Conservation (phyloP, 768 basidiomycete species). For the Boletus rufocinnamomeus region DNA sequence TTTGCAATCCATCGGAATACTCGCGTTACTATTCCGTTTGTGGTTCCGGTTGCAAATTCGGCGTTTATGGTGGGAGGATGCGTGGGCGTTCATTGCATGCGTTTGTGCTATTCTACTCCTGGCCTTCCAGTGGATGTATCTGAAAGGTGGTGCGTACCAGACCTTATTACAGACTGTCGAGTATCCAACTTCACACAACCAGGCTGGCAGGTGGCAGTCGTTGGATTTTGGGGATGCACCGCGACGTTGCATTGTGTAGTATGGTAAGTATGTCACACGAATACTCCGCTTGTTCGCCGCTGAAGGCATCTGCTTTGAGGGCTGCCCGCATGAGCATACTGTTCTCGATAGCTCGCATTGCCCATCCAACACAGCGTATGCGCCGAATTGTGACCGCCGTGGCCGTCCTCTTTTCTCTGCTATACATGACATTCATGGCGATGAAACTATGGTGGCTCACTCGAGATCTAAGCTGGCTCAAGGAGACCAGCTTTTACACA, state of each 20-base stretch:
- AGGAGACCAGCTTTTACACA: not conserved
- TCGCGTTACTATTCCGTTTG: conserved; percentile 20
- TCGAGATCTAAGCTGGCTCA: conserved; percentile 10
- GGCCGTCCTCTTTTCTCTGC: conserved; percentile 7
- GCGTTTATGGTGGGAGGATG: conserved; percentile 29
- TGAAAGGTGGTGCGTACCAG: conserved; percentile 20
- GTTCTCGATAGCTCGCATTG: conserved; percentile 25
- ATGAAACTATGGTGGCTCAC: conserved; percentile 16
- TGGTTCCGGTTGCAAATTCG: conserved; percentile 18
- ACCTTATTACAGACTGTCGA: not conserved
- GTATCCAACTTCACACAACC: not conserved
- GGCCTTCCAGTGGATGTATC: conserved; percentile 14
- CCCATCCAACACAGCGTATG: conserved; percentile 10
- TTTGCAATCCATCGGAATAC: conserved; percentile 16
- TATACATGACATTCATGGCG: conserved; percentile 9
- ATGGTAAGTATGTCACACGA: conserved; percentile 17
- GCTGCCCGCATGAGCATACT: conserved; percentile 25
- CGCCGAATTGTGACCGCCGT: conserved; percentile 14
- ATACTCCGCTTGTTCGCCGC: not conserved
- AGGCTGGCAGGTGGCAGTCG: conserved; percentile 8
- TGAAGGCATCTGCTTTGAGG: conserved; percentile 14
- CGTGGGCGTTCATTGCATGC: conserved; percentile 15
- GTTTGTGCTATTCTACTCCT: conserved; percentile 9
- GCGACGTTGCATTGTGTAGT: conserved; percentile 6
- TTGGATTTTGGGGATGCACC: conserved; percentile 20